Percentiles rank a stretch among this genome's conserved stretches.
phyloP scores from a whole-genome alignment of 257 asterid species.

The Scutellaria barbata region DNA sequence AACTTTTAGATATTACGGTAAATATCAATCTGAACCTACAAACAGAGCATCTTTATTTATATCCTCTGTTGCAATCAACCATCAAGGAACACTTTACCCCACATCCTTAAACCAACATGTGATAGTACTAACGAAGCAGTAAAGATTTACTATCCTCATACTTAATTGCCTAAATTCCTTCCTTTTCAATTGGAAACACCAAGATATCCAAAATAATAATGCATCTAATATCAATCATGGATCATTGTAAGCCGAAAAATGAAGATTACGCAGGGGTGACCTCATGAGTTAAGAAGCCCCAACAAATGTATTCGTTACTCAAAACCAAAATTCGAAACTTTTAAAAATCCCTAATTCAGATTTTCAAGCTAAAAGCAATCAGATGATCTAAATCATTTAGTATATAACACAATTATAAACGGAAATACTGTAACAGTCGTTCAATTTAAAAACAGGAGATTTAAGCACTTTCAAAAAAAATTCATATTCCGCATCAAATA shows the following conservation, averaged over 20 bases:
- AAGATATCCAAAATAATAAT: too few species aligned
- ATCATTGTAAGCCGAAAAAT: neutral
- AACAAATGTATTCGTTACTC: too few species aligned
- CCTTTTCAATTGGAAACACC: neutral
- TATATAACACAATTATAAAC: too few species aligned
- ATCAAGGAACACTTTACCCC: neutral
- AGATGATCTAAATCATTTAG: neutral
- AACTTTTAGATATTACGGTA: conserved; percentile 5
- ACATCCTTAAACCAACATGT: neutral
- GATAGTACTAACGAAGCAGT: neutral
- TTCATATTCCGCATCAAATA: neutral
- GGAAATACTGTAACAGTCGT: neutral
- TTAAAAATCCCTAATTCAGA: neutral
- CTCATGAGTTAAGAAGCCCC: too few species aligned
- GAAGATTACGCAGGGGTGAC: neutral
- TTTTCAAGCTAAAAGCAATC: neutral
- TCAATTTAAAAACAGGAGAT: neutral
- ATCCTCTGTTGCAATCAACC: neutral
- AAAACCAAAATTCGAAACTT: neutral
- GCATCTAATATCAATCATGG: too few species aligned
- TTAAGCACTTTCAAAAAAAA: neutral
- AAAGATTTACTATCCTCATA: neutral
- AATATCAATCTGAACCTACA: conserved; percentile 24
- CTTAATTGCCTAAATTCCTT: neutral
- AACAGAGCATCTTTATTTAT: neutral